phyloP scores from a whole-genome alignment of 176 grass and related monocot species.

The Alopecurus myosuroides region DNA sequence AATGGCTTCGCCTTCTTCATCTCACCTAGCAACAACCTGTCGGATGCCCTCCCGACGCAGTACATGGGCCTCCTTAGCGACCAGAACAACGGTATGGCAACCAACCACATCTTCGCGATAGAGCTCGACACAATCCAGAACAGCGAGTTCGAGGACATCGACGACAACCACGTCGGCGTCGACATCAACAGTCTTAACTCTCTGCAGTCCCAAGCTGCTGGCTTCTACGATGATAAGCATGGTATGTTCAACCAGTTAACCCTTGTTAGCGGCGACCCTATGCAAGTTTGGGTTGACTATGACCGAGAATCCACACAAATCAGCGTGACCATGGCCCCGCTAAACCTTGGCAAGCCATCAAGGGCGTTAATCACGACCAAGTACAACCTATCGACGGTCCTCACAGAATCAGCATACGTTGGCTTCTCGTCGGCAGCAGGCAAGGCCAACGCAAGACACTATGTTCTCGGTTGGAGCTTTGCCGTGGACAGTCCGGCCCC shows the following conservation, averaged over 20 bases:
- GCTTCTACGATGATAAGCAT: neutral
- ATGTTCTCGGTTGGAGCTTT: conserved; percentile 40
- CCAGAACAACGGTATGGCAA: neutral
- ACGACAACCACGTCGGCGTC: conserved; percentile 41
- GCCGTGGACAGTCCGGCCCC: neutral
- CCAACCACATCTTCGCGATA: conserved; percentile 18
- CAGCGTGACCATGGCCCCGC: conserved; percentile 12
- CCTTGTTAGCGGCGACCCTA: neutral
- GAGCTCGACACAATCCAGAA: conserved; percentile 37
- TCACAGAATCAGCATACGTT: neutral
- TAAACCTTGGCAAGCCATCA: neutral
- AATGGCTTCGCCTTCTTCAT: conserved; percentile 30
- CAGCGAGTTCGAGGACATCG: conserved; percentile 13
- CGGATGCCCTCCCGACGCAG: neutral
- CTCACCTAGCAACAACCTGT: neutral
- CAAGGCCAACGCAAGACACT: neutral
- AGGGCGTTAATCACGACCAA: neutral
- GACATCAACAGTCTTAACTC: conserved; percentile 30
- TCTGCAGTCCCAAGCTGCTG: neutral
- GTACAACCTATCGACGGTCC: neutral
- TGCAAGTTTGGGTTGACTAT: conserved; percentile 41
- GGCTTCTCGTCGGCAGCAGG: conserved; percentile 26
- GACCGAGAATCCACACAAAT: neutral
- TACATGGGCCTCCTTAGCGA: conserved; percentile 34
- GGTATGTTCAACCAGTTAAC: neutral